A percentile compares a stretch with the other conserved stretches of the same genome.
Evolutionary conservation across 2,329 filamentous ascomycete species (phyloP).

Genomic region (Cladorrhinum sp.): DNA sequence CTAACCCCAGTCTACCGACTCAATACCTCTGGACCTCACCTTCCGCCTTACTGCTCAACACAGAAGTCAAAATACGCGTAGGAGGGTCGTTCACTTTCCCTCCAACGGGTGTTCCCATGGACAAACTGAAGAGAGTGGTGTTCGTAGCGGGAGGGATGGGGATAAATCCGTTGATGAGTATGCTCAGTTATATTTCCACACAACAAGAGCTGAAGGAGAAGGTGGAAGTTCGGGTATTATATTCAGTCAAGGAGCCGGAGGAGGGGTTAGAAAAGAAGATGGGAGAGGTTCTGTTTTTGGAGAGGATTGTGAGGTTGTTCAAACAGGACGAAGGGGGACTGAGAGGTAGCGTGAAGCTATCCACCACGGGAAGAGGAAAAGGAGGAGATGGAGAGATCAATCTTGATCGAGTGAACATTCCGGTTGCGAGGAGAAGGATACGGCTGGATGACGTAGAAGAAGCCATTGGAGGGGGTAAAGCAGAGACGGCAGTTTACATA

Average conservation of each 20-base stretch:
- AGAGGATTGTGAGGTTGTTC: conserved; percentile 45
- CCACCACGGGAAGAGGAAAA: conserved; percentile 40
- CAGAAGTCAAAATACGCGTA: conserved; percentile 63
- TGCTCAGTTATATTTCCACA: conserved; percentile 51
- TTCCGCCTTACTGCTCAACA: conserved; percentile 51
- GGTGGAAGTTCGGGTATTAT: conserved; percentile 58
- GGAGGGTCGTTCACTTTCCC: conserved; percentile 83
- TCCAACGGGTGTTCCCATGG: conserved; percentile 39
- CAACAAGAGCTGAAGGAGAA: conserved; percentile 11
- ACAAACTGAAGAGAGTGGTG: conserved; percentile 55
- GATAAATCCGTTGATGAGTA: conserved; percentile 77
- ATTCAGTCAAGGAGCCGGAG: conserved; percentile 47
- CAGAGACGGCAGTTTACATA: conserved; percentile 57
- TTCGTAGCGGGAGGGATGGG: conserved; percentile 81
- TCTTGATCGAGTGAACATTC: conserved; percentile 27
- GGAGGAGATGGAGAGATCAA: conserved; percentile 15
- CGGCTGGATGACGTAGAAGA: conserved; percentile 39
- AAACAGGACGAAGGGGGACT: conserved; percentile 30
- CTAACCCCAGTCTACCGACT: conserved; percentile 64
- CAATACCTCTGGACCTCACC: conserved; percentile 67
- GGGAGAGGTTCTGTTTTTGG: conserved; percentile 48
- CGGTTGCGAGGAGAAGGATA: conserved; percentile 41
- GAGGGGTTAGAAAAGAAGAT: conserved; percentile 7
- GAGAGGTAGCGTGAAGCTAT: conserved; percentile 44
- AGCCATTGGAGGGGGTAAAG: conserved; percentile 35